A percentile compares a stretch with the other conserved stretches of the same genome.
Evolutionary conservation across 768 basidiomycete genomes (phyloP).

Genomic region (Omphalotus guepiniiformis): DNA sequence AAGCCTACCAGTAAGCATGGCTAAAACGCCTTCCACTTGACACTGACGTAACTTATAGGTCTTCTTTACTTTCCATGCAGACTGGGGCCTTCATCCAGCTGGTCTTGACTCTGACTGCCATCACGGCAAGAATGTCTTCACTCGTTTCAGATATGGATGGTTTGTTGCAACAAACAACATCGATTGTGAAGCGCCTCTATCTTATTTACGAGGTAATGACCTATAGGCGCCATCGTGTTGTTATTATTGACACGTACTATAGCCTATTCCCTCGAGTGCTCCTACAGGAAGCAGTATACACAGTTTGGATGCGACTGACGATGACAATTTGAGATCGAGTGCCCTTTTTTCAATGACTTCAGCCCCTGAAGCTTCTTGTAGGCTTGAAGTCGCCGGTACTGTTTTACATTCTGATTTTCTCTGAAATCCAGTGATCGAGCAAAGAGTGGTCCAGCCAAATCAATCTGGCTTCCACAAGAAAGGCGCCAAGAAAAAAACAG

Average conservation of each 20-base stretch:
- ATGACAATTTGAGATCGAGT: background rate
- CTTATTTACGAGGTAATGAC: slow-evolving; percentile 28
- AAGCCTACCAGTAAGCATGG: slow-evolving; percentile 49
- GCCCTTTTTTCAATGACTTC: background rate
- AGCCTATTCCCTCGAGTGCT: background rate
- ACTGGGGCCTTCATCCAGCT: slow-evolving; percentile 71
- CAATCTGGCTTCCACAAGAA: slow-evolving; percentile 7
- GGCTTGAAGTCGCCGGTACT: background rate
- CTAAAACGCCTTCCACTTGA: slow-evolving; percentile 12
- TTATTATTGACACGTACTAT: background rate
- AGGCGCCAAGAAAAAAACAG: background rate
- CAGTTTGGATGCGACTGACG: background rate
- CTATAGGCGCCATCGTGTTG: background rate
- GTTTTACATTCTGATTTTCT: background rate
- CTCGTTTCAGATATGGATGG: slow-evolving; percentile 42
- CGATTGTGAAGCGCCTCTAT: slow-evolving; percentile 24
- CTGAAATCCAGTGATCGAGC: background rate
- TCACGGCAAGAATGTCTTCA: slow-evolving; percentile 52
- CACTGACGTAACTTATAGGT: slow-evolving; percentile 32
- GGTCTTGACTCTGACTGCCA: slow-evolving; percentile 55
- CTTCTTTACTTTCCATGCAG: slow-evolving; percentile 61
- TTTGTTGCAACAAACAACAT: slow-evolving; percentile 25
- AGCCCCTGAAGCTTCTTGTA: background rate
- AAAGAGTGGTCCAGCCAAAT: background rate
- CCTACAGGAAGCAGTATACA: background rate